Base-by-base conservation (phyloP, 2,329 filamentous ascomycete genomes). In the Colletotrichum tanaceti region DNA sequence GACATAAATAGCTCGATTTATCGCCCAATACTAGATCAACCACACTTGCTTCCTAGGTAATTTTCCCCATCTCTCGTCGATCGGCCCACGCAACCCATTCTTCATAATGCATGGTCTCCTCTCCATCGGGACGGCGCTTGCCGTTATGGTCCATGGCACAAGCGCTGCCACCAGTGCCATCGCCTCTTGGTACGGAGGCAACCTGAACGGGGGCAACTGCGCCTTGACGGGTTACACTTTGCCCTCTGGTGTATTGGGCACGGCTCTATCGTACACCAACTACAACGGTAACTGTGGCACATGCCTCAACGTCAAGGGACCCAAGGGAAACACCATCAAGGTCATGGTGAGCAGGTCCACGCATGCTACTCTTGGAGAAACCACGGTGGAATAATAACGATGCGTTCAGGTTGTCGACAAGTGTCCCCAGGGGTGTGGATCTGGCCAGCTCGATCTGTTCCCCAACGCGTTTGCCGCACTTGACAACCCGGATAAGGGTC, bases 381-480 rank as follows among this genome's bases (percentile, higher is more conserved):
- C 9, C 41, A 20, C 28, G n/a, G n/a, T n/a, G n/a, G n/a, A n/a
- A n/a, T n/a, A n/a, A n/a, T 55, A 57, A 67, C 13, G 18, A 14
- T 7, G 13, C 11, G 11, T 39, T 22, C 38, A 86, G 84, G 79
- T 88, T 71, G 84, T 86, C 22, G 87, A 89, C 74, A 76, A 88
- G 77, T 89, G 87, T 76, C 86, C 86, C 46, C 82, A 81, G 70
- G 61, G 61, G 9, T 89, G 87, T 72, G 82, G 79, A 18, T 67
- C 75, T 54, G 84, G 86, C 77, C 83, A 87, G 73, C 81, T 89
- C 61, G 86, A 89, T 72, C 83, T 89, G 63, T 89, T 85, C 78
- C 74, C 81, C 5, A 75, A 81, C 44, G 85, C 83, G 62, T 89
- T 88, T 75, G 66, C 78, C 22, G 72, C 80, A 24, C 81, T 89